Base-by-base conservation (phyloP, 805 yeast species). In the Nakazawaea ishiwadae region DNA sequence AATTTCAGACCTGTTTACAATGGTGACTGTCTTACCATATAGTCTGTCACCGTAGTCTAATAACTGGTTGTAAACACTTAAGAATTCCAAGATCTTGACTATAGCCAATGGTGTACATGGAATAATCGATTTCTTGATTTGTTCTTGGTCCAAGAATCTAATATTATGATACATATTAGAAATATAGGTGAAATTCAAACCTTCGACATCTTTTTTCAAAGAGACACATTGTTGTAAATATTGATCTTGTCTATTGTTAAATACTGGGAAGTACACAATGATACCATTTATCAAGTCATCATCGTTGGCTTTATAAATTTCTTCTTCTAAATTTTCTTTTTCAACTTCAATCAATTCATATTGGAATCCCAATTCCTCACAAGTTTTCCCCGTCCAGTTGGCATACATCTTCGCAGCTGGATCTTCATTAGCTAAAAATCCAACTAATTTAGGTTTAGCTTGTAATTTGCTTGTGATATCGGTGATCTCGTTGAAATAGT, bases 391-490 rank as follows among this genome's bases (percentile, higher is more conserved):
- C 0, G 99, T 91, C 96, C 97, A 93, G 37, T 79, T 81, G 36
- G 99, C 98, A 60, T 93, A 93, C 84, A 84, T 84, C 54, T 75
- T 75, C 5, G 96, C 98, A 10, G 98, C 96, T 2, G 97, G 98
- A 53, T 93, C 99, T 12, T 73, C 69, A 60, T 93, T 93, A 12
- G 97, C 97, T 31, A 93, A 68, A 47, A 93, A 79, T 0, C 99
- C 99, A 26, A 91, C 97, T 30, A 93, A 67, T 50, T 74, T 75
- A 5, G 98, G 98, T 47, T 75, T 66, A 1, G 64, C 62, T 12
- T 30, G 32, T 26, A 89, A 65, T 15, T 62, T 49, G 18, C 66
- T 55, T 8, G 88, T 84, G 35, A 78, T 79, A 5, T 60, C 56
- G 14, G 69, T 68, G 41, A 93, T 75, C 59, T 93, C 98, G 33